Conservation (phyloP, 75 land plant genomes). For the Larix kaempferi region DNA sequence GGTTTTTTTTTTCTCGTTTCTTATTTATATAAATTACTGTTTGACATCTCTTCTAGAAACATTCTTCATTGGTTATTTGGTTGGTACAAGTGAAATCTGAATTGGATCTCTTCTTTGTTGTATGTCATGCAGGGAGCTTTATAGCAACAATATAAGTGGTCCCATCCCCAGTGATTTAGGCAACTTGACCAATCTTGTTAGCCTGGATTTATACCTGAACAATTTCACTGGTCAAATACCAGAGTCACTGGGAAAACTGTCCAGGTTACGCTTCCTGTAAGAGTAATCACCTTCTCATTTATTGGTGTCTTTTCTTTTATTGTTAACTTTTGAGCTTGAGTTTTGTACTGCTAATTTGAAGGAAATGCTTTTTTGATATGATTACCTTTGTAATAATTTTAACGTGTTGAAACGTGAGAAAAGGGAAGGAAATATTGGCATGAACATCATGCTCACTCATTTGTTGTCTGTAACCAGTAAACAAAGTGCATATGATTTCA, state of each 20-base stretch:
- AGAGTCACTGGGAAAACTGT: slow-evolving; percentile 68
- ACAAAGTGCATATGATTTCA: no score
- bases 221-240: slow-evolving; percentile 80
- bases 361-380: not conserved
- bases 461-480: not conserved
- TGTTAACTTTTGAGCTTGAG: not conserved
- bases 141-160: slow-evolving; percentile 95
- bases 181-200: slow-evolving; percentile 80
- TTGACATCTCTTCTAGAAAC: slow-evolving; percentile 6
- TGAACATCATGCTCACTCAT: not conserved
- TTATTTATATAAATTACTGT: not conserved
- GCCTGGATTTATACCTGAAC: slow-evolving; percentile 95
- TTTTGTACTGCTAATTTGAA: not conserved
- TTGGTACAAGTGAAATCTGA: not conserved
- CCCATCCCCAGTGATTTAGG: slow-evolving; percentile 88
- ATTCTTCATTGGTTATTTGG: slow-evolving; percentile 2
- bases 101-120: not conserved
- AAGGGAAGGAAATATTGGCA: not conserved
- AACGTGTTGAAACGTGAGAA: not conserved
- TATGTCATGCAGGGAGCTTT: slow-evolving; percentile 75
- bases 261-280: slow-evolving; percentile 87
- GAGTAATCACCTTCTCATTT: slow-evolving; percentile 8
- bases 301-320: not conserved
- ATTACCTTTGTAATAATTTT: not conserved
- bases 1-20: not conserved